These are phyloP conservation scores for Basidiobolus heterosporus DNA, from an alignment of 371 early-diverging fungal genomes.

Conservation along the genomic window DNA sequence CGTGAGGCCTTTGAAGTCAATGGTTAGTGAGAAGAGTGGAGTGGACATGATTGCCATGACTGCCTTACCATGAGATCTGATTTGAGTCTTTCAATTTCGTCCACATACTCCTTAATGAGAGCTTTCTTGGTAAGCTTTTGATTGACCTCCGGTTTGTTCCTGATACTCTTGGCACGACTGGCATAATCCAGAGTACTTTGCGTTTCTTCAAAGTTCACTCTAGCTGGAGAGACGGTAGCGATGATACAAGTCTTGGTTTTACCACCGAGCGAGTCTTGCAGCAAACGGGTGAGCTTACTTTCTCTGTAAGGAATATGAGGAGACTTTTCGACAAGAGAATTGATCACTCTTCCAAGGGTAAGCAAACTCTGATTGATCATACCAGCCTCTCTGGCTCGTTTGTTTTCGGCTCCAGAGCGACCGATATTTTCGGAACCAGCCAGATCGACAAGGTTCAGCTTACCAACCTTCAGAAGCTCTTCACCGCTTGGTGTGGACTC, in stretches of 20 bases:
- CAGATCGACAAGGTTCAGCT: slow-evolving; percentile 90
- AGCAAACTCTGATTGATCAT: slow-evolving; percentile 79
- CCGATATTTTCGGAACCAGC: slow-evolving; percentile 95
- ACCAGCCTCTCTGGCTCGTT: slow-evolving; percentile 80
- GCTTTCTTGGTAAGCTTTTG: slow-evolving; percentile 55
- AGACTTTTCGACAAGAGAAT: slow-evolving; percentile 62
- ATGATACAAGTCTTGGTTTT: slow-evolving; percentile 88
- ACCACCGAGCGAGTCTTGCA: slow-evolving; percentile 93
- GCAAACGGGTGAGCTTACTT: slow-evolving; percentile 83
- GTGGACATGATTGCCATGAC: too few species aligned
- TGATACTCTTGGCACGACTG: slow-evolving; percentile 81
- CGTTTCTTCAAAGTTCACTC: slow-evolving; percentile 68
- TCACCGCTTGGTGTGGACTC: slow-evolving; percentile 63
- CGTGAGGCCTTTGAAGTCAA: too few species aligned
- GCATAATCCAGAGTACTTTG: slow-evolving; percentile 91
- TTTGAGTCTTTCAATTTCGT: slow-evolving; percentile 19
- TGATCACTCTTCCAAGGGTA: slow-evolving; percentile 85
- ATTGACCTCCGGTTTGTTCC: slow-evolving; percentile 82
- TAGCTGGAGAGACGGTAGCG: slow-evolving; percentile 77
- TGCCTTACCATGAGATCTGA: slow-evolving; percentile 16
- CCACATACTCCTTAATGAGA: slow-evolving; percentile 50
- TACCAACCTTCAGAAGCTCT: slow-evolving; percentile 71
- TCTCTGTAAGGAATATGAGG: slow-evolving; percentile 83
- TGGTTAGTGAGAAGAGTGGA: too few species aligned
- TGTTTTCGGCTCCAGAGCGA: slow-evolving; percentile 75